Conservation (phyloP, 257 asterid genomes). For the Capsicum baccatum region DNA sequence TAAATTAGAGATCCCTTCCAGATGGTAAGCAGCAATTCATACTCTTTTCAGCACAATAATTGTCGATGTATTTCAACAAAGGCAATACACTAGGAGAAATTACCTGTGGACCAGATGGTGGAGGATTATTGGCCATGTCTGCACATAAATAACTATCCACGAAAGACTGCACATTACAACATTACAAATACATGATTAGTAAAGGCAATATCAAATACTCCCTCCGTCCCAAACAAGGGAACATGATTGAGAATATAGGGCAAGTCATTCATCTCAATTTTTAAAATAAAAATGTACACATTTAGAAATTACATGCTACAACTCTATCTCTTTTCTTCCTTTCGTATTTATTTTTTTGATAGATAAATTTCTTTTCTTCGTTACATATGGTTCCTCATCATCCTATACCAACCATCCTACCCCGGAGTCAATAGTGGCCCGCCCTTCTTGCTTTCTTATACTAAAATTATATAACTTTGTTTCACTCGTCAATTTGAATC, state of each 20-base stretch:
- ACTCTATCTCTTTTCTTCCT: neutral
- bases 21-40: constrained; percentile 14
- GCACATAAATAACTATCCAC: constrained; percentile 35
- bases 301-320: neutral
- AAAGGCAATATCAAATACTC: constrained; percentile 23
- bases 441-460: neutral
- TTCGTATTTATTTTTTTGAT: neutral
- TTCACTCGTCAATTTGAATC: neutral
- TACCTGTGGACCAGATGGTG: constrained; percentile 86
- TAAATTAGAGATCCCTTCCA: constrained; percentile 19
- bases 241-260: neutral
- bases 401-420: neutral
- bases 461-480: neutral
- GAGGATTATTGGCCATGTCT: constrained; percentile 76
- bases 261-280: neutral
- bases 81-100: neutral
- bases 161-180: constrained; percentile 37
- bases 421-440: neutral
- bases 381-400: neutral
- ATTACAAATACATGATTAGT: constrained; percentile 23
- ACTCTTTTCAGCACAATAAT: neutral
- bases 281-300: neutral
- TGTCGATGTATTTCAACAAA: neutral
- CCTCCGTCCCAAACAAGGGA: no score
- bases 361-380: neutral